These are phyloP conservation scores for Kurtzmaniella fragi DNA, from an alignment of 805 yeast species.

Conservation along the genomic window DNA sequence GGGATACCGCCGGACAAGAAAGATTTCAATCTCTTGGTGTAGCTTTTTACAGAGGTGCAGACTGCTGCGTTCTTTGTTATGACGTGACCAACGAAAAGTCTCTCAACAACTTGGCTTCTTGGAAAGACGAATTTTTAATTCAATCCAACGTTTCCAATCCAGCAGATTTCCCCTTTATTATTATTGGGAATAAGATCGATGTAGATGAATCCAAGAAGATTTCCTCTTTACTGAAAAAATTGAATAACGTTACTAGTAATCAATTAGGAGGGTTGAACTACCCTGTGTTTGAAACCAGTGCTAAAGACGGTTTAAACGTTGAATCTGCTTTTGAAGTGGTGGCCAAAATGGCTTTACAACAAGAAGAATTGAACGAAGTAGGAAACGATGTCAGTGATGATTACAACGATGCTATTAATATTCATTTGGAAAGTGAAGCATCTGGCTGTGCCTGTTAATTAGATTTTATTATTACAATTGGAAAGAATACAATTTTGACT, in stretches of 20 bases:
- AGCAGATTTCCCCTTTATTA: constrained; percentile 91
- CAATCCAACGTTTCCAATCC: constrained; percentile 94
- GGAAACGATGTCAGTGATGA: constrained; percentile 60
- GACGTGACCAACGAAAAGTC: constrained; percentile 95
- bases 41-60: constrained; percentile 96
- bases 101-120: constrained; percentile 78
- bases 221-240: constrained; percentile 51
- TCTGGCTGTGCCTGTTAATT: constrained; percentile 71
- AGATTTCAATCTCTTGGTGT: constrained; percentile 95
- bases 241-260: constrained; percentile 39
- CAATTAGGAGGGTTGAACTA: constrained; percentile 57
- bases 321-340: constrained; percentile 95
- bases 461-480: too few relatives aligned
- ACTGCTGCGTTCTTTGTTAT: constrained; percentile 92
- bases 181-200: constrained; percentile 92
- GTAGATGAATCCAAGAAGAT: constrained; percentile 86
- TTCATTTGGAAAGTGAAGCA: constrained; percentile 80
- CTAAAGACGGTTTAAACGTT: constrained; percentile 92
- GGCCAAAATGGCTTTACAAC: constrained; percentile 92
- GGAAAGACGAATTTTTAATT: constrained; percentile 94
- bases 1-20: constrained; percentile 99
- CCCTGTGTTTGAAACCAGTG: constrained; percentile 96
- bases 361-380: constrained; percentile 87
- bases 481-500: too few relatives aligned
- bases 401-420: constrained; percentile 93